These are phyloP conservation scores for Neodidymelliopsis sp. DNA, from an alignment of 2,329 filamentous ascomycete species.

Conservation along the genomic window DNA sequence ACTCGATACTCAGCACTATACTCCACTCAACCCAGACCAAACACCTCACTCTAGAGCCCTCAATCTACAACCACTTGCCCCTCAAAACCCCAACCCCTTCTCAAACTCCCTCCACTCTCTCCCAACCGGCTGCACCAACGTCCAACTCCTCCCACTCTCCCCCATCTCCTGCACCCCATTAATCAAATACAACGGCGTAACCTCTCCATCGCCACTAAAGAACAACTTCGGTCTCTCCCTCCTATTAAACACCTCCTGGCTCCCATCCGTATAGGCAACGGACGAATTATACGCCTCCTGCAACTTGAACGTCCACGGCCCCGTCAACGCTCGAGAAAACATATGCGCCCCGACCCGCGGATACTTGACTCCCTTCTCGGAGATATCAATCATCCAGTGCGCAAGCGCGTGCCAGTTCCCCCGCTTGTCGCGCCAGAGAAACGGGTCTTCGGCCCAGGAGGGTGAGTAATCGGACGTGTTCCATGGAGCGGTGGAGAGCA, in stretches of 20 bases:
- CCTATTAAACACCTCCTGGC: conserved; percentile 50
- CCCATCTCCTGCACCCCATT: conserved; percentile 57
- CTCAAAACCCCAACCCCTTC: conserved; percentile 20
- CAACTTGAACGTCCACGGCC: conserved; percentile 45
- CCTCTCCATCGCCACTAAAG: conserved; percentile 56
- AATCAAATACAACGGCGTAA: conserved; percentile 57
- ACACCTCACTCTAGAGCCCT: no score
- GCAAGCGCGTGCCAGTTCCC: conserved; percentile 47
- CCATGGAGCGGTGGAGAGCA: conserved; percentile 25
- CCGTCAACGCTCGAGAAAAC: conserved; percentile 37
- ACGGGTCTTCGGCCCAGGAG: conserved; percentile 43
- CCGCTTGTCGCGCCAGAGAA: conserved; percentile 49
- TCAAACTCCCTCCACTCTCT: conserved; percentile 20
- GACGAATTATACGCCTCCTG: conserved; percentile 41
- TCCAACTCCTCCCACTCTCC: conserved; percentile 45
- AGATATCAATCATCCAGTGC: conserved; percentile 45
- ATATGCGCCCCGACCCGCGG: conserved; percentile 47
- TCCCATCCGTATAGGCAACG: conserved; percentile 52
- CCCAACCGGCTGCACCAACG: conserved; percentile 52
- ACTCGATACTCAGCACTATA: no score
- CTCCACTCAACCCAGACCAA: no score
- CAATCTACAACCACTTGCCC: no score
- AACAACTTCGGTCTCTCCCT: conserved; percentile 59
- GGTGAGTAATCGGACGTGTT: conserved; percentile 30
- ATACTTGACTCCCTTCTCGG: conserved; percentile 34